Conservation (phyloP, 352 stramenopile genomes). For the Phytopythium delawarense region DNA sequence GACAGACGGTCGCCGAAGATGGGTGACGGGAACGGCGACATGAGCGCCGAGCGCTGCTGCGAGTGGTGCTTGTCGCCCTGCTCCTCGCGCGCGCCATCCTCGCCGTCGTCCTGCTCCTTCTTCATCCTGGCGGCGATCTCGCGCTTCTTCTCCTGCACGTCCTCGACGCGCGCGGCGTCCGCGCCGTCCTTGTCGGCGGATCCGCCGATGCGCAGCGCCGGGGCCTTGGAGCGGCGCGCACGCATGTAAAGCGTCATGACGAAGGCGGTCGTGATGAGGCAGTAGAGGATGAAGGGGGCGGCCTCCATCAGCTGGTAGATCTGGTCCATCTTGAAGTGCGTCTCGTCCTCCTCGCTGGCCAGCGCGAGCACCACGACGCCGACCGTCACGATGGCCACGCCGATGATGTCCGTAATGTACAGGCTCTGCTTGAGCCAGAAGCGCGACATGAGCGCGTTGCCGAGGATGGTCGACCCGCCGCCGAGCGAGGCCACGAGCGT, state of each 20-base stretch:
- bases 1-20: conserved; percentile 53
- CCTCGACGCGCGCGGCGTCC: conserved; percentile 32
- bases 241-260: conserved; percentile 82
- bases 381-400: conserved; percentile 68
- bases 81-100: conserved; percentile 18
- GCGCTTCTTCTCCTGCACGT: conserved; percentile 53
- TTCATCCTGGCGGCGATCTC: conserved; percentile 30
- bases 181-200: conserved; percentile 40
- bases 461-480: conserved; percentile 78
- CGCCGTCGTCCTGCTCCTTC: conserved; percentile 18
- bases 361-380: conserved; percentile 78
- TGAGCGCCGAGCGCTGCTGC: conserved; percentile 40
- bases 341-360: conserved; percentile 61
- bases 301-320: conserved; percentile 82
- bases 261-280: conserved; percentile 74
- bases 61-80: conserved; percentile 1
- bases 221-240: conserved; percentile 72
- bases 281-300: conserved; percentile 81
- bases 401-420: conserved; percentile 80
- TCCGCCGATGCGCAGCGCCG: conserved; percentile 57
- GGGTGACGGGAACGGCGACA: conserved; percentile 79
- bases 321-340: conserved; percentile 83
- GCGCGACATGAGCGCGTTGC: conserved; percentile 81
- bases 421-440: conserved; percentile 87
- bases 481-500: conserved; percentile 80